These are phyloP conservation scores for Alternaria arbusti DNA, from an alignment of 2,329 filamentous ascomycete genomes.

Conservation along the genomic window DNA sequence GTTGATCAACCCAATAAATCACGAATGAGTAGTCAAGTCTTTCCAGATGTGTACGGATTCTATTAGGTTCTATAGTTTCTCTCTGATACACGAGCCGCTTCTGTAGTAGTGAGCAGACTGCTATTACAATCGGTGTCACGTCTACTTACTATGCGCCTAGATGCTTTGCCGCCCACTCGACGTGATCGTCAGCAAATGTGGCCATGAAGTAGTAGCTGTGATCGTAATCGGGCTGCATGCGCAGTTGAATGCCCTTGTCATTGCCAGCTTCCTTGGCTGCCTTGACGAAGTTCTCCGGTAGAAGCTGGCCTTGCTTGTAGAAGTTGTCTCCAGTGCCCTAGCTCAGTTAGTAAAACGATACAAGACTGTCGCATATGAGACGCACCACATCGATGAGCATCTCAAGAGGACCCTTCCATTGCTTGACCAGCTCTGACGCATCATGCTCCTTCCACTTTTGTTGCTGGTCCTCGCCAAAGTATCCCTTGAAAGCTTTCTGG, in stretches of 20 bases:
- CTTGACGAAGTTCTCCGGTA: conserved; percentile 89
- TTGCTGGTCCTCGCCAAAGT: conserved; percentile 77
- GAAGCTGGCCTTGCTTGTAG: conserved; percentile 89
- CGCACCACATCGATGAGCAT: conserved; percentile 85
- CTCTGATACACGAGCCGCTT: conserved; percentile 36
- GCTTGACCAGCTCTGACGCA: conserved; percentile 84
- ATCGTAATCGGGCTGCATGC: conserved; percentile 91
- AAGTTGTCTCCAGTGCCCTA: conserved; percentile 94
- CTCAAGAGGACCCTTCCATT: conserved; percentile 75
- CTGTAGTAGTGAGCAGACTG: conserved; percentile 38
- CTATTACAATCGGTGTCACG: not conserved
- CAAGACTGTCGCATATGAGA: conserved; percentile 27
- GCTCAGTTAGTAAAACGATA: not conserved
- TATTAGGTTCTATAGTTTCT: conserved; percentile 31
- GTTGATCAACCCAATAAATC: not conserved
- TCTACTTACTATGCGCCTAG: conserved; percentile 63
- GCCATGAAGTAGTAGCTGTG: conserved; percentile 98
- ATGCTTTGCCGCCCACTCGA: conserved; percentile 89
- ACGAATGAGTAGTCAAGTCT: not conserved
- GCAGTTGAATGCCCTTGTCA: conserved; percentile 71
- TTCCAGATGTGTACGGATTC: not conserved
- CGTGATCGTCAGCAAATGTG: conserved; percentile 86
- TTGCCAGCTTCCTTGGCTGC: conserved; percentile 79
- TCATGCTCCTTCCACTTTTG: conserved; percentile 88
- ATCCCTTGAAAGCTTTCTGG: conserved; percentile 91